These are phyloP conservation scores for Mycena galericulata DNA, from an alignment of 768 basidiomycete genomes.

Conservation along the genomic window DNA sequence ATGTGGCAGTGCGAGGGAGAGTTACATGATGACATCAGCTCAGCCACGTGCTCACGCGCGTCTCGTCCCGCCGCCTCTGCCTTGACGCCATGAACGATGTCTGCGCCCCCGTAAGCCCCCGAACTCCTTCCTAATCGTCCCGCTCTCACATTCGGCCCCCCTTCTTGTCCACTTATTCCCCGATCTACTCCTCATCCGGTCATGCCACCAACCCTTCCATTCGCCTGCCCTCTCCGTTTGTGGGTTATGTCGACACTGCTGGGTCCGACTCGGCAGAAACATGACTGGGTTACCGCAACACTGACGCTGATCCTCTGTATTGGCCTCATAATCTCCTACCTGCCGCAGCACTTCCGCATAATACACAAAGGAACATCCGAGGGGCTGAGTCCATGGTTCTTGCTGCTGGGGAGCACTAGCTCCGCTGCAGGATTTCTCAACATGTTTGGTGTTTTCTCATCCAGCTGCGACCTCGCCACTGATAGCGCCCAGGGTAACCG, in stretches of 20 bases:
- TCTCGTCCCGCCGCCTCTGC: too few relatives aligned
- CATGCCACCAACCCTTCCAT: conserved; percentile 1
- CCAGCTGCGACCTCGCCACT: conserved; percentile 26
- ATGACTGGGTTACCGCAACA: conserved; percentile 77
- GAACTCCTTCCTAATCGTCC: neutral
- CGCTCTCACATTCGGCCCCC: neutral
- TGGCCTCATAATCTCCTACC: conserved; percentile 86
- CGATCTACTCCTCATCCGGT: neutral
- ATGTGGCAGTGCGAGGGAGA: too few relatives aligned
- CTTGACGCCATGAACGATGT: conserved; percentile 26
- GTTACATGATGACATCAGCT: too few relatives aligned
- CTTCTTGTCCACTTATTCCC: neutral
- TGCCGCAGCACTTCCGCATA: conserved; percentile 90
- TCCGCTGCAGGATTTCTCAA: conserved; percentile 88
- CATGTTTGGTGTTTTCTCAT: conserved; percentile 43
- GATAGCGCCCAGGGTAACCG: conserved; percentile 68
- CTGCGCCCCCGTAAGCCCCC: conserved; percentile 23
- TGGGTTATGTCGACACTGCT: neutral
- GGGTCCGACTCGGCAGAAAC: conserved; percentile 57
- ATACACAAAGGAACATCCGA: conserved; percentile 82
- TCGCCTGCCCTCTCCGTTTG: neutral
- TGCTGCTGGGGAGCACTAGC: conserved; percentile 89
- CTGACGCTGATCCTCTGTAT: conserved; percentile 73
- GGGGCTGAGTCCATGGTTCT: conserved; percentile 92
- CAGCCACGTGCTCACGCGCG: too few relatives aligned